phyloP scores from a whole-genome alignment of 768 basidiomycete genomes.

The Butyriboletus loyo region DNA sequence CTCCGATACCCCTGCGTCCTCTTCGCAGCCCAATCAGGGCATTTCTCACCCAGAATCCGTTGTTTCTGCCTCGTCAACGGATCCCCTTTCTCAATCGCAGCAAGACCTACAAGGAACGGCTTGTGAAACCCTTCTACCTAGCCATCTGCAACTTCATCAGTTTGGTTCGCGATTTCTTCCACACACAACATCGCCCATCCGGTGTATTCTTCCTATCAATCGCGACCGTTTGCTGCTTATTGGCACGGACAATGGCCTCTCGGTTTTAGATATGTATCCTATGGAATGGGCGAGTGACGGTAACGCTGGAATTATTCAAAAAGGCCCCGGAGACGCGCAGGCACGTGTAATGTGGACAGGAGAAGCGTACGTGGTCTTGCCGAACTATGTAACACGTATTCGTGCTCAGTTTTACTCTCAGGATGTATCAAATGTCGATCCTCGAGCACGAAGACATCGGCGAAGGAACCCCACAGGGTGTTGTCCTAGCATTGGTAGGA shows the following conservation, averaged over 20 bases:
- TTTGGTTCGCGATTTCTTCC: conserved; percentile 87
- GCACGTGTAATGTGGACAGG: conserved; percentile 70
- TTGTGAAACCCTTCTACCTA: conserved; percentile 55
- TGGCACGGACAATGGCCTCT: conserved; percentile 77
- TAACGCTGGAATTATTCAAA: conserved; percentile 38
- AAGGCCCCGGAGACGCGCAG: conserved; percentile 71
- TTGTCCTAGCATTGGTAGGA: conserved; percentile 73
- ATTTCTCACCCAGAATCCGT: conserved; percentile 6
- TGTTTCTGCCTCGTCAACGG: conserved; percentile 18
- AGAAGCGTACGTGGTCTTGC: conserved; percentile 54
- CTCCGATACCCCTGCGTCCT: conserved; percentile 18
- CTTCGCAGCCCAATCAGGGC: conserved; percentile 6
- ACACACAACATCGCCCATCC: conserved; percentile 71
- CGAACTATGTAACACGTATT: not conserved
- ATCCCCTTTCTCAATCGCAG: conserved; percentile 29
- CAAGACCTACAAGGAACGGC: conserved; percentile 36
- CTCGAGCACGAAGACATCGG: conserved; percentile 63
- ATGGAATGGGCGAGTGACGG: conserved; percentile 56
- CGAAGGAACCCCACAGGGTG: conserved; percentile 61
- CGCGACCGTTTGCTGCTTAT: conserved; percentile 67
- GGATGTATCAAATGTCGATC: conserved; percentile 75
- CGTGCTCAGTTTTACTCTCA: conserved; percentile 23
- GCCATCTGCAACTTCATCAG: conserved; percentile 65
- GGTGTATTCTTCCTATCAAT: conserved; percentile 68
- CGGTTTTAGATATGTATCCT: conserved; percentile 81